Evolutionary conservation across 2,329 filamentous ascomycete genomes (phyloP).

Genomic region (Xylariaceae sp.): DNA sequence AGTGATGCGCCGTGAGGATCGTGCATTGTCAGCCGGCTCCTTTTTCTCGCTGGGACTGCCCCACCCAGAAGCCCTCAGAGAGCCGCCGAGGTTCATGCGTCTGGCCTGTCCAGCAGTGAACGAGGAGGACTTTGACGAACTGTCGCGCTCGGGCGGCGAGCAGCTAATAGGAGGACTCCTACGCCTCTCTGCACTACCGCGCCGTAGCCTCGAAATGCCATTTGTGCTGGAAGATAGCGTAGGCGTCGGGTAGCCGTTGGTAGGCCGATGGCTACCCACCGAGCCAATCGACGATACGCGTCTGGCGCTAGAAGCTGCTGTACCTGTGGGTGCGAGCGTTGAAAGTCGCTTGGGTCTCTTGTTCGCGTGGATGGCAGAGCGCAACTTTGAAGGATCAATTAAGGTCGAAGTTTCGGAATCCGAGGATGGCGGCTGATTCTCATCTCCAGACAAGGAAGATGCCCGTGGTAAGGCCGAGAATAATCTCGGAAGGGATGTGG

Average conservation of each 20-base stretch:
- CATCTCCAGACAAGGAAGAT: constrained; percentile 49
- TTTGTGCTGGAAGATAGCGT: constrained; percentile 57
- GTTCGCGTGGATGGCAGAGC: constrained; percentile 59
- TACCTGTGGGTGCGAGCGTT: constrained; percentile 40
- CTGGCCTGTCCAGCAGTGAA: constrained; percentile 62
- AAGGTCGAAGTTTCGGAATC: constrained; percentile 55
- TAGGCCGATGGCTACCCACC: constrained; percentile 40
- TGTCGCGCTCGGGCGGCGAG: constrained; percentile 52
- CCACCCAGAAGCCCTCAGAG: constrained; percentile 26
- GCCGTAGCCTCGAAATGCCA: constrained; percentile 60
- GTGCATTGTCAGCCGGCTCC: constrained; percentile 29
- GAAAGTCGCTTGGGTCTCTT: constrained; percentile 53
- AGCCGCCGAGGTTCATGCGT: constrained; percentile 59
- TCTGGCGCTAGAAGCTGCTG: constrained; percentile 41
- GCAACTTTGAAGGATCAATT: constrained; percentile 61
- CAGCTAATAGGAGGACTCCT: constrained; percentile 60
- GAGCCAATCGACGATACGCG: constrained; percentile 55
- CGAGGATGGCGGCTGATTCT: constrained; percentile 58
- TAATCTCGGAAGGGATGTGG: constrained; percentile 30
- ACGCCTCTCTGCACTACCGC: constrained; percentile 56
- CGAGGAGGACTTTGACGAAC: constrained; percentile 22
- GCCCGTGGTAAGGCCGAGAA: constrained; percentile 37
- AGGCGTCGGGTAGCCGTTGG: constrained; percentile 41
- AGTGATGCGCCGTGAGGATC: constrained; percentile 49
- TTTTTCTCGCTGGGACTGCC: constrained; percentile 32